Evolutionary conservation across 495 filamentous ascomycete species (phyloP), one percentile per base, ranked within the genome.

Genomic region (Pyrenopolyporus hunteri): DNA sequence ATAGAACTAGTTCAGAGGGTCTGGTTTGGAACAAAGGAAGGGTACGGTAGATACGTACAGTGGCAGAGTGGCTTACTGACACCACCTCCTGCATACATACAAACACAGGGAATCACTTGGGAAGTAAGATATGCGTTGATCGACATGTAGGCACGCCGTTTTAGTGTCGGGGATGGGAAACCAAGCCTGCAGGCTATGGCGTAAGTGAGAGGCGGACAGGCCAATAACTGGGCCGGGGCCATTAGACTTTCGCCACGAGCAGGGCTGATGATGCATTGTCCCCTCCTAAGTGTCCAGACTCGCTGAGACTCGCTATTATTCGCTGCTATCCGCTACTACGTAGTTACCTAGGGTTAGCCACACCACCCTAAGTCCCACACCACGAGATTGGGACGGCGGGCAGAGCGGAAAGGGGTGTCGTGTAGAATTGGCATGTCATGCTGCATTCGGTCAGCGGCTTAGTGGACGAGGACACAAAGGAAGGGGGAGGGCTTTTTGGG

Each of bases 171-270:
- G 68, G 58, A 69, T 64, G 44, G 70, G 68, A 44, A 65, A 40
- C 44, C 64, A 63, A 58, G 54, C 61, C 55, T 72, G 67, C 64
- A 68, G 67, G 63, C 59, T 67, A 72, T 72, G 70, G 49, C 67
- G 70, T 70, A 70, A 55, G 57, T 56, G 57, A 58, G 49, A 61
- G 29, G 9, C 49, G 29, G n/a, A 49, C 54, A 44, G 35, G 51
- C 68, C 68, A 71, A 69, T 69, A 33, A 64, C 40, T 32, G 22
- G 13, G 8, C 33, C 36, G 14, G 55, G 57, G 58, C 58, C 63
- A 62, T 67, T 59, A 52, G 53, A 59, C 63, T 55, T 59, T 63
- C 47, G 66, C 59, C 48, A 69, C 59, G 60, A 59, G 40, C 59
- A 66, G 54, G 66, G 66, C 63, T 60, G 66, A 67, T 67, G 63